Evolutionary conservation across 768 basidiomycete genomes (phyloP).

Genomic region (Cystoderma amianthinum): DNA sequence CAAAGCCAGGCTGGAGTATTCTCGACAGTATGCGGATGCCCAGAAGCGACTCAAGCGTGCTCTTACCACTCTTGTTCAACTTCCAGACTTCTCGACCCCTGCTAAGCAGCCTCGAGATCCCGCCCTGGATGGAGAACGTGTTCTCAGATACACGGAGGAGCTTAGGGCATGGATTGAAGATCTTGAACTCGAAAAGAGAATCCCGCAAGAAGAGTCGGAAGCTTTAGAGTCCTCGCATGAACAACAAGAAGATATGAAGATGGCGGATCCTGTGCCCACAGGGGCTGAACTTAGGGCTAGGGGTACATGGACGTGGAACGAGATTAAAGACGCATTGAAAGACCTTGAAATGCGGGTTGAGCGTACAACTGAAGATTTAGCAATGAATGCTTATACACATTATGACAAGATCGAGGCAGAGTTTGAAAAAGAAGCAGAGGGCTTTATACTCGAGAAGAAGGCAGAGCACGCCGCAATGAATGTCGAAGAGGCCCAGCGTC

Average conservation of each 20-base stretch:
- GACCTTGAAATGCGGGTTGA: slow-evolving; percentile 10
- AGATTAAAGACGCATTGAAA: slow-evolving; percentile 10
- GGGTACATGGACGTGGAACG: slow-evolving; percentile 14
- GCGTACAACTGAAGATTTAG: slow-evolving; percentile 10
- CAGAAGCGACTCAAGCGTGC: slow-evolving; percentile 13
- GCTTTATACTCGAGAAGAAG: background rate
- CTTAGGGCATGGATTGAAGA: slow-evolving; percentile 23
- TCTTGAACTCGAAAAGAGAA: slow-evolving; percentile 12
- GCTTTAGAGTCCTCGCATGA: background rate
- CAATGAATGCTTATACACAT: slow-evolving; percentile 18
- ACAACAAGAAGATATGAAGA: background rate
- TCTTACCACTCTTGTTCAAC: slow-evolving; percentile 14
- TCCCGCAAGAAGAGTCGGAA: slow-evolving; percentile 6
- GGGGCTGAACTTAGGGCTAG: slow-evolving; percentile 6
- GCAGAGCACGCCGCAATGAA: background rate
- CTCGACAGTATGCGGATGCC: slow-evolving; percentile 8
- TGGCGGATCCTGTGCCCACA: background rate
- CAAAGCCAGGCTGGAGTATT: slow-evolving; percentile 9
- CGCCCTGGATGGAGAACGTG: slow-evolving; percentile 12
- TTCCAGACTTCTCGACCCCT: slow-evolving; percentile 16
- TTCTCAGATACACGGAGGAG: slow-evolving; percentile 19
- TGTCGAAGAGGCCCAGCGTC: background rate
- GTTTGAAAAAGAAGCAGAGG: slow-evolving; percentile 44
- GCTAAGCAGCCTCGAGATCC: slow-evolving; percentile 3
- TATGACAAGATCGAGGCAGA: slow-evolving; percentile 59